Evolutionary conservation across 2,329 filamentous ascomycete genomes (phyloP), one percentile per base, ranked within the genome.

Genomic region (Sphaceloma murrayae): DNA sequence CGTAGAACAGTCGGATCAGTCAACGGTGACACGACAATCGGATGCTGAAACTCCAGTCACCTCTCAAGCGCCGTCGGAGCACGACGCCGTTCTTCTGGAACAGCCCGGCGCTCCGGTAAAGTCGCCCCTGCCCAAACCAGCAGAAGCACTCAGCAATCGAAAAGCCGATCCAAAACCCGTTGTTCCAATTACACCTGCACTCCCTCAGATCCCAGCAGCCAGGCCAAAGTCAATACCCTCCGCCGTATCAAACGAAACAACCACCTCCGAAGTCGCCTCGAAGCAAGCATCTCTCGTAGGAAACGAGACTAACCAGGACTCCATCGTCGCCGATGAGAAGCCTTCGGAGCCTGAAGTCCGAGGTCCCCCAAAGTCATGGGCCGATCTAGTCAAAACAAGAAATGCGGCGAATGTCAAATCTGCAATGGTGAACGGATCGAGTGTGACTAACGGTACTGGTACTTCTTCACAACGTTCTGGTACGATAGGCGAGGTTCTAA

Each of bases 401-500:
- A 53, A 51, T 32, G 48, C 50, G 3, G 53, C 52, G 34, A 39
- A 21, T 38, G 44, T 54, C 9, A 55, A 54, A 22, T 51, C 64
- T 34, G 53, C 62, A 34, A 49, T 54, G 5, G 54, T 57, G 16
- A 56, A 63, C 10, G 53, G 58, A 13, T 53, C 58, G 6, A 49
- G 54, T 33, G 49, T 55, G 4, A 34, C 48, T 2, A 54, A 52
- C 43, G 54, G 49, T 9, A 40, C 54, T 6, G 34, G 51, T 13
- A 36, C 50, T 29, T 60, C 67, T 9, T n/a, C n/a, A n/a, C n/a
- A n/a, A n/a, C 74, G 78, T 58, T 68, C 61, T 48, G 74, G 71
- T 60, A 80, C 83, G 13, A 68, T 94, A 42, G 80, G 78, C 3
- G 85, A 95, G 53, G 84, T 85, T 26, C 71, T 98, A 43, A 74